A percentile compares a stretch with the other conserved stretches of the same genome.
Evolutionary conservation across 129 eudicot species (phyloP).

Genomic region (Smallanthus sonchifolius): DNA sequence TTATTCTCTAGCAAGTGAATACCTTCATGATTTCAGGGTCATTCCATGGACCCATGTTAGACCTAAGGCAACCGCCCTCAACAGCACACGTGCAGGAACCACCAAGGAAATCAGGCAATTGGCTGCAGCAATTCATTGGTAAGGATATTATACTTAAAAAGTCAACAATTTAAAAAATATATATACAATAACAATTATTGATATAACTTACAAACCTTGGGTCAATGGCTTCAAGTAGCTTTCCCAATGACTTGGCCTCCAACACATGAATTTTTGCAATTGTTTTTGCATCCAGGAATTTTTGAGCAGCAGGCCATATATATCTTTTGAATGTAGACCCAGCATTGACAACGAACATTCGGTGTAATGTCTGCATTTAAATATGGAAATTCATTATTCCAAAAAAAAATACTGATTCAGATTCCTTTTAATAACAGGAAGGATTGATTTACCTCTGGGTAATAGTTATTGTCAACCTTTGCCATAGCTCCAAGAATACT

Average conservation of each 20-base stretch:
- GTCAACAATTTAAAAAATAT: background rate
- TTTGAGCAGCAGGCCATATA: conserved; percentile 96
- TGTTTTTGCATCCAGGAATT: conserved; percentile 75
- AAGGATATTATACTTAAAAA: conserved; percentile 4
- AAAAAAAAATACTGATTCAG: conserved; percentile 1
- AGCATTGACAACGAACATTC: conserved; percentile 85
- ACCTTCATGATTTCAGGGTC: conserved; percentile 94
- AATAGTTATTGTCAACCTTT: conserved; percentile 73
- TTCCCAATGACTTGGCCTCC: conserved; percentile 75
- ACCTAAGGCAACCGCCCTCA: conserved; percentile 76
- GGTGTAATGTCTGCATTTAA: conserved; percentile 66
- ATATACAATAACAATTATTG: background rate
- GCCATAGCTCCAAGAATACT: conserved; percentile 75
- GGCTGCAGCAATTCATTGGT: conserved; percentile 38
- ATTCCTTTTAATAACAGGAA: background rate
- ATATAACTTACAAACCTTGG: conserved; percentile 46
- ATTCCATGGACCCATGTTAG: conserved; percentile 90
- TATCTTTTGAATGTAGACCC: conserved; percentile 72
- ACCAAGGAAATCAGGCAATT: conserved; percentile 91
- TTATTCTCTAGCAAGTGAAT: background rate
- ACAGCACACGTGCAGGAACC: conserved; percentile 74
- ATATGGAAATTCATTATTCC: background rate
- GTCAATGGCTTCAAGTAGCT: conserved; percentile 65
- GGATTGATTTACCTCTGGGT: conserved; percentile 64
- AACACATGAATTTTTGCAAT: conserved; percentile 73